Evolutionary conservation across 257 asterid genomes (phyloP).

Genomic region (Coffea eugenioides): DNA sequence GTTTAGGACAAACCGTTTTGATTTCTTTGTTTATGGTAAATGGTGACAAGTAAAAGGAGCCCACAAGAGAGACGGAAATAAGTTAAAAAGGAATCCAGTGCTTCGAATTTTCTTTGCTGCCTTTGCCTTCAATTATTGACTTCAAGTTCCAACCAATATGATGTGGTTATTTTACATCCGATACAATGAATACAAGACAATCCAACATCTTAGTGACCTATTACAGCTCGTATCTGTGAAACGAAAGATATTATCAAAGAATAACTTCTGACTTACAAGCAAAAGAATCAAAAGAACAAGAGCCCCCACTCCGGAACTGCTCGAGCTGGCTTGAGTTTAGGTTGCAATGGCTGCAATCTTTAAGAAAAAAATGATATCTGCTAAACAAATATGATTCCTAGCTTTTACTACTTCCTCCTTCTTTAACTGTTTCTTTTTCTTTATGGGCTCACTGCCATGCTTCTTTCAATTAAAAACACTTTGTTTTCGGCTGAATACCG

Average conservation of each 20-base stretch:
- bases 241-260: background rate
- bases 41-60: too few relatives aligned
- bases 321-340: background rate
- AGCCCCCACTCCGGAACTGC: background rate
- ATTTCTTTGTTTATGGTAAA: too few relatives aligned
- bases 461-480: background rate
- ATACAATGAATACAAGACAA: too few relatives aligned
- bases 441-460: background rate
- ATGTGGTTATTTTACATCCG: too few relatives aligned
- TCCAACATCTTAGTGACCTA: slow-evolving; percentile 1
- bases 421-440: background rate
- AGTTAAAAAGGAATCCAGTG: too few relatives aligned
- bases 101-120: too few relatives aligned
- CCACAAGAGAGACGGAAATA: too few relatives aligned
- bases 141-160: too few relatives aligned
- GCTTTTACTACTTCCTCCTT: background rate
- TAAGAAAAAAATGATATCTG: background rate
- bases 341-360: background rate
- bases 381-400: background rate
- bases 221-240: background rate
- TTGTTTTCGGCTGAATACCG: background rate
- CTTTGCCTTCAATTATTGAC: too few relatives aligned
- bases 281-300: slow-evolving; percentile 1
- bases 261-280: background rate
- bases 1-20: too few relatives aligned